These are phyloP conservation scores for Mortierella sp. DNA, from an alignment of 371 early-diverging fungal species.

Conservation along the genomic window DNA sequence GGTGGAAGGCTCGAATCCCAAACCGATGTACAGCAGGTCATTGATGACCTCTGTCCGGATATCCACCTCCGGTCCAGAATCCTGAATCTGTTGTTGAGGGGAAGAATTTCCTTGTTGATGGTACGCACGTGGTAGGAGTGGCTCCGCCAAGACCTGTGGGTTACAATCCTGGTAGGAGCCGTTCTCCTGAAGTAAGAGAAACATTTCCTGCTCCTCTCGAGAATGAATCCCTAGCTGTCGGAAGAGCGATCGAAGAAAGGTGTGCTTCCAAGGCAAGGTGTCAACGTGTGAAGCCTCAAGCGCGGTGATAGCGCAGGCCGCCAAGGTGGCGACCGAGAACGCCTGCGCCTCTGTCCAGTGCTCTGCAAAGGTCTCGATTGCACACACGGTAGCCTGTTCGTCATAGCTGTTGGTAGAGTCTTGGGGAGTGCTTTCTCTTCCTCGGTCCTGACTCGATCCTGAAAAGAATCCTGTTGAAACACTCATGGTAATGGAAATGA, in stretches of 20 bases:
- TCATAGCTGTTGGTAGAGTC: slow-evolving; percentile 7
- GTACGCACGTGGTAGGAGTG: slow-evolving; percentile 27
- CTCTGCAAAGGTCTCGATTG: slow-evolving; percentile 51
- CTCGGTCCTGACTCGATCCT: too few relatives aligned
- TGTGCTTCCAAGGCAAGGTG: slow-evolving; percentile 50
- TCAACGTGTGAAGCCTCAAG: slow-evolving; percentile 39
- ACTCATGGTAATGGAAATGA: too few relatives aligned
- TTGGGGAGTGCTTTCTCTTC: too few relatives aligned
- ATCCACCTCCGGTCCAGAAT: slow-evolving; percentile 18
- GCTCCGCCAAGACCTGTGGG: slow-evolving; percentile 38
- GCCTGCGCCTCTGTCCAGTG: slow-evolving; percentile 50
- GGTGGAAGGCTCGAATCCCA: slow-evolving; percentile 49
- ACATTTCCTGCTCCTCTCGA: slow-evolving; percentile 50
- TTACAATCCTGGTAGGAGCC: slow-evolving; percentile 51
- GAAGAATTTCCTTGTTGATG: slow-evolving; percentile 5
- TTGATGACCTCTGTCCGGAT: slow-evolving; percentile 48
- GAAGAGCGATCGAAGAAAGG: slow-evolving; percentile 40
- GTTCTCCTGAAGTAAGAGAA: slow-evolving; percentile 41
- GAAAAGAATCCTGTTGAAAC: too few relatives aligned
- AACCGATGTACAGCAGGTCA: slow-evolving; percentile 49
- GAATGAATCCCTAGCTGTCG: slow-evolving; percentile 46
- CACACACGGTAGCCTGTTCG: slow-evolving; percentile 40
- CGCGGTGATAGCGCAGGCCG: slow-evolving; percentile 42
- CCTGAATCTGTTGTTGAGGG: slow-evolving; percentile 16
- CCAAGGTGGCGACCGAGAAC: slow-evolving; percentile 41